A percentile compares a stretch with the other conserved stretches of the same genome.
Conservation (phyloP, 352 stramenopile species). For the Albugo laibachii region DNA sequence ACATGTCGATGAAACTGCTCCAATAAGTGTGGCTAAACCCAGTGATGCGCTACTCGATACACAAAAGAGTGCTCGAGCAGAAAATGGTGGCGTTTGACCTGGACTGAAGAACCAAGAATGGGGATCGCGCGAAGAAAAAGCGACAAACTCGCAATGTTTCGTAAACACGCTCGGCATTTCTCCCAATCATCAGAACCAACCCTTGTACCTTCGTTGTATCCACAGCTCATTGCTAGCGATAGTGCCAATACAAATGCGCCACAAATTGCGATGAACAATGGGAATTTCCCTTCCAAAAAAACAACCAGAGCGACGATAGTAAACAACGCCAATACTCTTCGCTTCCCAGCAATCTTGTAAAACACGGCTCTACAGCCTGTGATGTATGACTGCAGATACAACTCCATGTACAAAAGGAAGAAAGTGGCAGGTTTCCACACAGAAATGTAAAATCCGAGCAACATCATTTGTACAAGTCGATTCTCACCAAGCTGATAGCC, state of each 20-base stretch:
- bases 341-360: conserved; percentile 41
- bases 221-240: too few species aligned
- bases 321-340: conserved; percentile 37
- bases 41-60: conserved; percentile 62
- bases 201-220: conserved; percentile 23
- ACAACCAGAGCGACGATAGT: conserved; percentile 34
- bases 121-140: conserved; percentile 60
- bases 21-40: too few species aligned
- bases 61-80: conserved; percentile 61
- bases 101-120: conserved; percentile 32
- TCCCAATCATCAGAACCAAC: conserved; percentile 47
- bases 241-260: conserved; percentile 40
- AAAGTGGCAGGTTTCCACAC: conserved; percentile 68
- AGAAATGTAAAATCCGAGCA: conserved; percentile 50
- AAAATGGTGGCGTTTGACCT: conserved; percentile 63
- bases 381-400: conserved; percentile 51
- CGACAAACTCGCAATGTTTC: conserved; percentile 64
- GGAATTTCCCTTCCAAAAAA: conserved; percentile 26
- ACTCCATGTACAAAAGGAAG: conserved; percentile 55
- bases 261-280: not conserved
- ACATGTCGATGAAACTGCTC: too few species aligned
- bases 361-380: conserved; percentile 45
- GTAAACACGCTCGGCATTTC: conserved; percentile 47
- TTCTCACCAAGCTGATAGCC: conserved; percentile 53
- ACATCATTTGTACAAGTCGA: conserved; percentile 44